Evolutionary conservation across 106 monocot species (phyloP).

Genomic region (Chionographis japonica): DNA sequence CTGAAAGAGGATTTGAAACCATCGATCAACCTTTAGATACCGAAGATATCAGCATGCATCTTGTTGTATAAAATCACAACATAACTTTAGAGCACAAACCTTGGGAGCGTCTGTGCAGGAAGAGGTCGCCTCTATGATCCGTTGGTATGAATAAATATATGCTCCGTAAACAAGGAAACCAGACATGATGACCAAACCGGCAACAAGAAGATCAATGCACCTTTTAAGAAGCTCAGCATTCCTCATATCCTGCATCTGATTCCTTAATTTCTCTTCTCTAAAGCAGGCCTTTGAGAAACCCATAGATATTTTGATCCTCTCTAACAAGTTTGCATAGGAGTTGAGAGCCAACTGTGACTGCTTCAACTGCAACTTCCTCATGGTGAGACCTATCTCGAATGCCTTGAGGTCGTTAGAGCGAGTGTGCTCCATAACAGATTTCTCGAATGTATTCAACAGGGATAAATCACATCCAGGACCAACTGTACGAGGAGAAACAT

Average conservation of each 20-base stretch:
- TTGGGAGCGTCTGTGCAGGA: slow-evolving; percentile 40
- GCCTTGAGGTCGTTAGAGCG: slow-evolving; percentile 87
- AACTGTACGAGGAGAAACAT: slow-evolving; percentile 15
- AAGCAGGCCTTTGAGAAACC: slow-evolving; percentile 63
- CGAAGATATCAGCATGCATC: too few species aligned
- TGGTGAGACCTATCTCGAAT: slow-evolving; percentile 65
- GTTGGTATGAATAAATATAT: slow-evolving; percentile 56
- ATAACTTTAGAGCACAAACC: slow-evolving; percentile 24
- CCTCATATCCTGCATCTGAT: slow-evolving; percentile 59
- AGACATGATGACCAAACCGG: slow-evolving; percentile 85
- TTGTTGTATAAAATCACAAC: not conserved
- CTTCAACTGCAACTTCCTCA: slow-evolving; percentile 68
- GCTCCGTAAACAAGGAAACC: slow-evolving; percentile 61
- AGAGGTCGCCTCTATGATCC: slow-evolving; percentile 66
- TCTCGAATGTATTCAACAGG: slow-evolving; percentile 56
- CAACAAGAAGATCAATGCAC: slow-evolving; percentile 75
- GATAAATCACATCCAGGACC: slow-evolving; percentile 27
- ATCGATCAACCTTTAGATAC: not conserved
- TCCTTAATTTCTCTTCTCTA: slow-evolving; percentile 83
- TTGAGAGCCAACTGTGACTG: slow-evolving; percentile 57
- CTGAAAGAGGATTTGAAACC: slow-evolving; percentile 22
- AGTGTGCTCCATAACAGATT: slow-evolving; percentile 67
- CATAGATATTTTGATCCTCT: slow-evolving; percentile 72
- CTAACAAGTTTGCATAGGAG: slow-evolving; percentile 60
- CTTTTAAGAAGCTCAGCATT: slow-evolving; percentile 58